Base-by-base conservation (phyloP, 2,329 filamentous ascomycete species). In the Exophiala spinifera region DNA sequence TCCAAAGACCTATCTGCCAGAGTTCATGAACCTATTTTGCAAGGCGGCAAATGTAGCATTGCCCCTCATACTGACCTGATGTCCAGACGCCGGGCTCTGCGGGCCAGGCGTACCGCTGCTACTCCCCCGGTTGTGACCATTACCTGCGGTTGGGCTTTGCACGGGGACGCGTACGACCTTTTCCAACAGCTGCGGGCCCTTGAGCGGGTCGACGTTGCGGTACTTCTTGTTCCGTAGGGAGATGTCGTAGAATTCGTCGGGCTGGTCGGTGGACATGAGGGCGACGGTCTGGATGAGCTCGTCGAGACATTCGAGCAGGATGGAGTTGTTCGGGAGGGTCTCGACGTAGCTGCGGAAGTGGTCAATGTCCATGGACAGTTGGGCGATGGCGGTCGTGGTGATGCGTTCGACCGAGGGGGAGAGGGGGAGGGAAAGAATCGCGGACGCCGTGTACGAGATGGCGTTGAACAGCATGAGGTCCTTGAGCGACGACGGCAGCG, bases 391-490 rank as follows among this genome's bases (percentile, higher is more conserved):
- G 62, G 94, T 86, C 8, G 88, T 85, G 57, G 94, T 96, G 70
- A 99, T 96, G 63, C 84, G 84, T 65, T 85, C 89, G 31, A 97
- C 90, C 28, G 87, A 83, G 0, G 84, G 75, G 10, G 90, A 87
- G 36, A 96, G 79, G 0, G 91, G 89, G 8, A 95, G 81, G 20
- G 84, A 82, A 13, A 64, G 59, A 52, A 96, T 94, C 70, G 88
- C 89, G 58, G 88, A 88, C 3, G 89, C 87, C 1, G 94, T 91
- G 70, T 99, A 94, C 51, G 86, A 91, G 33, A 99, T 80, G 0
- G 94, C 94, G 68, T 97, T 94, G 67, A 96, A 96, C 74, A 99
- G 97, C 64, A 99, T 96, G 52, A 96, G 84, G 69, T 96, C 91
- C 69, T 97, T 97, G 72, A 99, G 96, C 66, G 95, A 89, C 25